These are phyloP conservation scores for Cryptococcus deneoformans DNA, from an alignment of 1,284 basidiomycete genomes.

Conservation along the genomic window DNA sequence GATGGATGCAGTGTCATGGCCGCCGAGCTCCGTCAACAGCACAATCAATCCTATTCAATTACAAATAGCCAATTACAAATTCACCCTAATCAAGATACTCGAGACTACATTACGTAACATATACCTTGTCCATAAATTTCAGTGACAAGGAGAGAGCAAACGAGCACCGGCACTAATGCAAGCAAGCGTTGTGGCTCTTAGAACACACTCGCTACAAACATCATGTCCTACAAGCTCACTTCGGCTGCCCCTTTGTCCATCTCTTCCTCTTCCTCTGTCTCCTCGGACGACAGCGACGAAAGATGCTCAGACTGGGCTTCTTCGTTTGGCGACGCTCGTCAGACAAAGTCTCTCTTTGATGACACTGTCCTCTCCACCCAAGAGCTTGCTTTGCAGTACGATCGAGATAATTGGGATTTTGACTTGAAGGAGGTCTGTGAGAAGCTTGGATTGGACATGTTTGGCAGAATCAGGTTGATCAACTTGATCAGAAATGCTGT, in stretches of 20 bases:
- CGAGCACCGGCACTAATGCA: too few relatives aligned
- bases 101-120: too few relatives aligned
- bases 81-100: too few relatives aligned
- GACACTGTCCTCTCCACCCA: conserved; percentile 61
- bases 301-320: conserved; percentile 43
- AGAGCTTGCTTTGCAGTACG: conserved; percentile 63
- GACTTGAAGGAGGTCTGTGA: conserved; percentile 25
- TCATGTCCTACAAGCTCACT: conserved; percentile 14
- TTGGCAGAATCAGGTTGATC: conserved; percentile 72
- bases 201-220: neutral
- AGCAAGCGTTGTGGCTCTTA: neutral
- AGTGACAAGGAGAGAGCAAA: too few relatives aligned
- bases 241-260: conserved; percentile 10
- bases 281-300: conserved; percentile 22
- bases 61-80: too few relatives aligned
- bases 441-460: conserved; percentile 57
- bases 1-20: too few relatives aligned
- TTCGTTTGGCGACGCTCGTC: conserved; percentile 35
- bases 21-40: too few relatives aligned
- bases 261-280: conserved; percentile 17
- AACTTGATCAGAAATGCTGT: conserved; percentile 80
- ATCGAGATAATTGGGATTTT: conserved; percentile 56
- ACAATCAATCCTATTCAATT: too few relatives aligned
- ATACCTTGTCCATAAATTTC: too few relatives aligned
- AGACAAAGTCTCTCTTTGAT: conserved; percentile 76